A percentile compares a stretch with the other conserved stretches of the same genome.
Conservation (phyloP, 768 basidiomycete genomes). For the Boletus subcaerulescens region DNA sequence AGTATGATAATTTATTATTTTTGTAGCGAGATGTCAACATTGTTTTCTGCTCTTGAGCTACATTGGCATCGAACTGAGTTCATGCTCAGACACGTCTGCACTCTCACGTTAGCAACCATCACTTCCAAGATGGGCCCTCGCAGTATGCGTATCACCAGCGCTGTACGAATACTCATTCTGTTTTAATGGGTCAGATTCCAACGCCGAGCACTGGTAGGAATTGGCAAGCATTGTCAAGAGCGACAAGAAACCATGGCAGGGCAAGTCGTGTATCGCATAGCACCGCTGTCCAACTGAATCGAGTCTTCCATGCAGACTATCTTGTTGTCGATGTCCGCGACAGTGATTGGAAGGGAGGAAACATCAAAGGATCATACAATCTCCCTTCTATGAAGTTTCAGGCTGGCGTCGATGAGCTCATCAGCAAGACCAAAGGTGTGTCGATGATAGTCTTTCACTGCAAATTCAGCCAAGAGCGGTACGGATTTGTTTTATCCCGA, state of each 20-base stretch:
- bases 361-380: conserved; percentile 65
- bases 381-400: conserved; percentile 62
- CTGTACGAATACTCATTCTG: conserved; percentile 15
- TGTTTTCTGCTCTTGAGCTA: conserved; percentile 3
- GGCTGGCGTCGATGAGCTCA: conserved; percentile 52
- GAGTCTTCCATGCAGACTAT: conserved; percentile 45
- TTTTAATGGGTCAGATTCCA: conserved; percentile 5
- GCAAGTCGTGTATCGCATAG: conserved; percentile 3
- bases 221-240: conserved; percentile 69
- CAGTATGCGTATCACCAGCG: conserved; percentile 19
- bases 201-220: conserved; percentile 44
- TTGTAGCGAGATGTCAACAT: conserved; percentile 8
- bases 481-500: conserved; percentile 18
- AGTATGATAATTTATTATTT: conserved; percentile 2
- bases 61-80: neutral
- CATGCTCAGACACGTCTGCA: conserved; percentile 7
- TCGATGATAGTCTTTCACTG: conserved; percentile 77
- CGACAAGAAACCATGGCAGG: conserved; percentile 50
- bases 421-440: conserved; percentile 58
- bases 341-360: conserved; percentile 74
- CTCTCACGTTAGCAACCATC: neutral
- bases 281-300: neutral
- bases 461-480: conserved; percentile 74
- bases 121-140: conserved; percentile 15
- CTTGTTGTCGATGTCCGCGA: conserved; percentile 84